A percentile compares a stretch with the other conserved stretches of the same genome.
Conservation (phyloP, 306 rosid species). For the Pyrus pyrifolia region DNA sequence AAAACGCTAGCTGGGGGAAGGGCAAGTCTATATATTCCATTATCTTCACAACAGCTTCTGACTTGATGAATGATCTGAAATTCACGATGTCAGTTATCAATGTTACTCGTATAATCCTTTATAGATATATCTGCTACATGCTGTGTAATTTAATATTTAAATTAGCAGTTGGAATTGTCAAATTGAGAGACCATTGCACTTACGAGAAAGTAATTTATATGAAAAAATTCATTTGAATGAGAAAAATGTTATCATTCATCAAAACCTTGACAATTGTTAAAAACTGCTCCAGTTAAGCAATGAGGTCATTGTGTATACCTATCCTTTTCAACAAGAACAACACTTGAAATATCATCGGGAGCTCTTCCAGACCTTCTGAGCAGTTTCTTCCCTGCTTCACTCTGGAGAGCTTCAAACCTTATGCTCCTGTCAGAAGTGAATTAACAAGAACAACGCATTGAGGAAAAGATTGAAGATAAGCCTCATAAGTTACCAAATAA, state of each 20-base stretch:
- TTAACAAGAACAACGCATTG: neutral
- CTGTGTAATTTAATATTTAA: neutral
- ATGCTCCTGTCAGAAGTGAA: constrained; percentile 44
- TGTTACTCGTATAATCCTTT: constrained; percentile 11
- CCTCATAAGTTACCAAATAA: neutral
- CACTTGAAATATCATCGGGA: constrained; percentile 94
- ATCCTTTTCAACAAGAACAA: constrained; percentile 75
- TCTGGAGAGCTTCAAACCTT: constrained; percentile 85
- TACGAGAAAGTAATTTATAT: neutral
- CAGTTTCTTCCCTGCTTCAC: constrained; percentile 79
- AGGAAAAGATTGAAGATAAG: neutral
- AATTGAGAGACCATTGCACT: neutral
- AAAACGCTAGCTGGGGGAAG: constrained; percentile 71
- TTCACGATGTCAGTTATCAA: constrained; percentile 17
- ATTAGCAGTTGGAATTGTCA: neutral
- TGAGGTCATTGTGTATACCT: constrained; percentile 31
- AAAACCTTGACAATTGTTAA: neutral
- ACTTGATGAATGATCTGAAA: constrained; percentile 72
- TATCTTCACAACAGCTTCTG: constrained; percentile 89
- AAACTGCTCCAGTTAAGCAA: neutral
- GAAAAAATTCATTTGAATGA: neutral
- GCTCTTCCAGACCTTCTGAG: constrained; percentile 88
- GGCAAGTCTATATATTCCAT: constrained; percentile 86
- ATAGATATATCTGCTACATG: neutral
- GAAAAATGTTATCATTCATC: neutral